These are phyloP conservation scores for Calcarisporium arbuscula DNA, from an alignment of 2,329 filamentous ascomycete species.

Conservation along the genomic window DNA sequence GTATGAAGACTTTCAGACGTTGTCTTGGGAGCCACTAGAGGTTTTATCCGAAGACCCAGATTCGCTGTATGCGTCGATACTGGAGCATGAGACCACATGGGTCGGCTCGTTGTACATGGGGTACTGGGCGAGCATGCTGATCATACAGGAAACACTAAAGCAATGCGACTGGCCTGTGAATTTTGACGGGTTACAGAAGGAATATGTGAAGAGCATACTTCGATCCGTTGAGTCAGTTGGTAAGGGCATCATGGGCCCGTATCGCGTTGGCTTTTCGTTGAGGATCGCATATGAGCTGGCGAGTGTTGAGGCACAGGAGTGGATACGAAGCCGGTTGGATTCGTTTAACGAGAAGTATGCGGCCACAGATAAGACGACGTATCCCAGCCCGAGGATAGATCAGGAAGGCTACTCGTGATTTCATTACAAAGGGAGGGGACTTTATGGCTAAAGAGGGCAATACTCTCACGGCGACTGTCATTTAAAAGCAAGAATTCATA, in stretches of 20 bases:
- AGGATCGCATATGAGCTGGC: slow-evolving; percentile 34
- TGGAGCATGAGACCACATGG: slow-evolving; percentile 25
- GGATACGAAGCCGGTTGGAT: slow-evolving; percentile 25
- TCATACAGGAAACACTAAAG: slow-evolving; percentile 30
- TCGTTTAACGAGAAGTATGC: slow-evolving; percentile 26
- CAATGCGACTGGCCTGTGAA: slow-evolving; percentile 23
- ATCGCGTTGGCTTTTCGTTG: slow-evolving; percentile 28
- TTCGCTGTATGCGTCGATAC: slow-evolving; percentile 25
- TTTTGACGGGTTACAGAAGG: slow-evolving; percentile 18
- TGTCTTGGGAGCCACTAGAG: slow-evolving; percentile 20
- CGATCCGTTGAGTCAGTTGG: slow-evolving; percentile 31
- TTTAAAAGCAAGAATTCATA: too few species aligned
- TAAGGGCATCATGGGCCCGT: slow-evolving; percentile 31
- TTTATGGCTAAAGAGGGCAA: too few species aligned
- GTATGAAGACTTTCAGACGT: slow-evolving; percentile 21
- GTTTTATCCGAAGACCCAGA: slow-evolving; percentile 20
- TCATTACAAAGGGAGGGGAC: too few species aligned
- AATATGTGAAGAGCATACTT: slow-evolving; percentile 25
- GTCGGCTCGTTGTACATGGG: slow-evolving; percentile 27
- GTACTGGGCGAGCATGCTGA: slow-evolving; percentile 33
- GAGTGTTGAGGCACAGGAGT: slow-evolving; percentile 24
- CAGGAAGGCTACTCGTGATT: slow-evolving; percentile 11
- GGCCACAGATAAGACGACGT: slow-evolving; percentile 21
- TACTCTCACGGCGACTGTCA: too few species aligned
- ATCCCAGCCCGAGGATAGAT: slow-evolving; percentile 18